phyloP scores from a whole-genome alignment of 345 rosid genomes.

The Aquilaria sinensis region DNA sequence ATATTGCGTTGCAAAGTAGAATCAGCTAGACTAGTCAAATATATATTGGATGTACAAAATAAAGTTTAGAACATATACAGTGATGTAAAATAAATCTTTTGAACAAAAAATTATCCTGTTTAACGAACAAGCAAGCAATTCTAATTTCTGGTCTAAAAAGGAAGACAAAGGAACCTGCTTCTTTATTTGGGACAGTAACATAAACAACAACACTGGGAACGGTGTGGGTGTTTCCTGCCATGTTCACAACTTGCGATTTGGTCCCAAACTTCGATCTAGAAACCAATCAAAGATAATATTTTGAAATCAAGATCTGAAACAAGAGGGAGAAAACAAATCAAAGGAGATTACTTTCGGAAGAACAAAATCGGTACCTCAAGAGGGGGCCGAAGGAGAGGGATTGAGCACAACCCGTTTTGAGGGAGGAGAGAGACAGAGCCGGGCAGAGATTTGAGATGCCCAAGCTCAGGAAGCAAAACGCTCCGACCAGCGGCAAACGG shows the following conservation, averaged over 20 bases:
- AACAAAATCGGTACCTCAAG: conserved; percentile 28
- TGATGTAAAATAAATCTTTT: too few species aligned
- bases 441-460: conserved; percentile 49
- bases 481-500: conserved; percentile 52
- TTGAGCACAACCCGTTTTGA: conserved; percentile 47
- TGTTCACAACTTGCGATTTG: conserved; percentile 30
- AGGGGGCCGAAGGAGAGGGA: conserved; percentile 46
- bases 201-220: conserved; percentile 84
- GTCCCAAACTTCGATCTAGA: conserved; percentile 51
- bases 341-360: background rate
- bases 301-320: background rate
- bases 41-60: too few species aligned
- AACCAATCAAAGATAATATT: background rate
- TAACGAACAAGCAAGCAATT: background rate
- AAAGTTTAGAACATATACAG: background rate
- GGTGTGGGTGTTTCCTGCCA: conserved; percentile 53
- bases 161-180: conserved; percentile 43
- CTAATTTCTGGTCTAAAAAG: background rate
- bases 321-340: background rate
- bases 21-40: background rate
- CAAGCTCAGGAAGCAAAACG: conserved; percentile 62
- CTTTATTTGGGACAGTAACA: conserved; percentile 85
- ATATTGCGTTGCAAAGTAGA: background rate
- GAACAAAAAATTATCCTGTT: too few species aligned
- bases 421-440: conserved; percentile 24